Base-by-base conservation (phyloP, 805 yeast genomes). In the Cyberlindnera xylosilytica region DNA sequence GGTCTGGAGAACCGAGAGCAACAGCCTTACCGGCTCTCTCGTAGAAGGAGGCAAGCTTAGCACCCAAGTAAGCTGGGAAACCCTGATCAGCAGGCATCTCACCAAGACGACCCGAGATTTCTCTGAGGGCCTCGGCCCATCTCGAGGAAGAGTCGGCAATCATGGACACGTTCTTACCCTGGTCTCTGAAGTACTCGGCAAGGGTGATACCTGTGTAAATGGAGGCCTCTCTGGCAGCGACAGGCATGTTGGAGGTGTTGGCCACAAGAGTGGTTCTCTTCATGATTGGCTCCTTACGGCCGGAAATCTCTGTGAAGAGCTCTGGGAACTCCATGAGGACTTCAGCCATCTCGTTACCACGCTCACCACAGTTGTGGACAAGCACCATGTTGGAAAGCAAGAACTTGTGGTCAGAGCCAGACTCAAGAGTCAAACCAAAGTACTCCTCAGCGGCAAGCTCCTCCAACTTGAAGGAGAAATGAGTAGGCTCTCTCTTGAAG, bases 81-180 rank as follows among this genome's bases (percentile, higher is more conserved):
- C 99, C 99, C 76, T 95, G 99, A 72, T 93, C 99, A 49, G 99
- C 99, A 65, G 99, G 99, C 99, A 93, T 93, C 77, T 93, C 99
- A 72, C 99, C 99, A 67, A 93, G 77, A 79, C 99, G 95, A 79
- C 99, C 99, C 40, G 98, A 90, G 66, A 93, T 85, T 79, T 93
- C 99, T 83, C 99, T 90, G 65, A 93, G 78, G 49, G 99, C 99
- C 76, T 93, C 99, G 34, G 99, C 99, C 99, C 99, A 93, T 78
- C 99, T 90, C 24, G 97, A 90, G 26, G 98, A 91, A 6, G 99
- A 93, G 69, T 93, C 99, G 47, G 99, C 99, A 84, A 93, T 93
- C 98, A 93, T 93, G 26, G 98, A 81, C 51, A 93, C 99, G 64
- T 93, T 76, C 76, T 93, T 93, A 74, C 99, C 99, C 75, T 93